phyloP scores from a whole-genome alignment of 164 flowering plant genomes.

The Amborella trichopoda region DNA sequence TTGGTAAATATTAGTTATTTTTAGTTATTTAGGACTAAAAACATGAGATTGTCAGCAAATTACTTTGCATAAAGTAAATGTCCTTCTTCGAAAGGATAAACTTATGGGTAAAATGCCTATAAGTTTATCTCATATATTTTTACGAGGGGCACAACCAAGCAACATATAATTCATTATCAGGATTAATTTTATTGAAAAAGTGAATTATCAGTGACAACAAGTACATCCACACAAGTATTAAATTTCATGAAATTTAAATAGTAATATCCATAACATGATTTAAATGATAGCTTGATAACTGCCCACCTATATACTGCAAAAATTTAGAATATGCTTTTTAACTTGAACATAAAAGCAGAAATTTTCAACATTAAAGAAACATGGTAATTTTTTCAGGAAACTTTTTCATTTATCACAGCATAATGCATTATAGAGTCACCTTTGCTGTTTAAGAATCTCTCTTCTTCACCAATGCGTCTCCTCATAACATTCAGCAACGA shows the following conservation, averaged over 20 bases:
- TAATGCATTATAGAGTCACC: conserved; percentile 20
- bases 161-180: background rate
- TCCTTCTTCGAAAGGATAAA: no score
- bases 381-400: background rate
- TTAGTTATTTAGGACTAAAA: no score
- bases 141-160: no score
- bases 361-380: background rate
- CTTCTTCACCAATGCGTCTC: conserved; percentile 83
- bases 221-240: background rate
- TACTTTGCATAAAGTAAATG: no score
- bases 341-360: background rate
- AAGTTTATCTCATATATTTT: no score
- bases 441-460: conserved; percentile 47
- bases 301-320: background rate
- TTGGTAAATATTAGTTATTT: no score
- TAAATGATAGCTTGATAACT: background rate
- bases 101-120: no score
- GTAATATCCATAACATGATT: background rate
- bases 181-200: no score
- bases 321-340: background rate
- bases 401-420: background rate
- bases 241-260: no score
- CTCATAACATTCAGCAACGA: conserved; percentile 85
- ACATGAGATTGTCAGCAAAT: no score
- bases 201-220: background rate